Conservation (phyloP, 331 rosid genomes). For the Ulmus americana region DNA sequence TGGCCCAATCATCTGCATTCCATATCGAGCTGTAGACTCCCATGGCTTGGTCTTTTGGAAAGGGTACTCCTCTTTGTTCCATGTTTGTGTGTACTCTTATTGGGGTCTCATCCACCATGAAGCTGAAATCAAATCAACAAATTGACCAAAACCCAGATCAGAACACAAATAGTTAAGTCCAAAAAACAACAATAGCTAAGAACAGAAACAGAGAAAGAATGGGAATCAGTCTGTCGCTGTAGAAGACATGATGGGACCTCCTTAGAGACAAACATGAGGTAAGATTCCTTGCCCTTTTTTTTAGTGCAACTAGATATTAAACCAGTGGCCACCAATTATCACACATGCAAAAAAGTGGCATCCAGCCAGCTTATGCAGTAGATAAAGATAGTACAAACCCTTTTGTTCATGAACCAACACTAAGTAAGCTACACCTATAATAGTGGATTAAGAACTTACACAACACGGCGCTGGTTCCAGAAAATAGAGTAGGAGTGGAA, state of each 20-base stretch:
- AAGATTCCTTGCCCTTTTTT: constrained; percentile 39
- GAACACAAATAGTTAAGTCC: background rate
- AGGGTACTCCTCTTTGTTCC: constrained; percentile 74
- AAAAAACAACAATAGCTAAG: too few species aligned
- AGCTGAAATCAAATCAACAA: constrained; percentile 33
- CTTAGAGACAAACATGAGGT: constrained; percentile 1
- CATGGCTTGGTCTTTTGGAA: constrained; percentile 82
- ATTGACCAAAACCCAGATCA: background rate
- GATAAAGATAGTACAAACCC: too few species aligned
- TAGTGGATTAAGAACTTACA: constrained; percentile 38
- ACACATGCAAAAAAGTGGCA: background rate
- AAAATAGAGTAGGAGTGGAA: constrained; percentile 74
- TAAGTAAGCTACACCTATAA: background rate
- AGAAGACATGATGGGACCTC: constrained; percentile 1
- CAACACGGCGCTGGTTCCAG: constrained; percentile 90
- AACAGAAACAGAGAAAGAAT: constrained; percentile 13
- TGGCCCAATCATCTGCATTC: constrained; percentile 99
- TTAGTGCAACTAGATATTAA: background rate
- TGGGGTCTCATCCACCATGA: constrained; percentile 73
- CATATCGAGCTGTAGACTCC: constrained; percentile 89
- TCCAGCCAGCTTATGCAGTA: background rate
- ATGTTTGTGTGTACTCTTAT: constrained; percentile 72
- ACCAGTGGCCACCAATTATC: background rate
- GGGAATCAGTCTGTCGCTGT: constrained; percentile 10
- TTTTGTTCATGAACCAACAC: too few species aligned